Evolutionary conservation across 208 protist species (phyloP).

Genomic region (Leishmania tropica): DNA sequence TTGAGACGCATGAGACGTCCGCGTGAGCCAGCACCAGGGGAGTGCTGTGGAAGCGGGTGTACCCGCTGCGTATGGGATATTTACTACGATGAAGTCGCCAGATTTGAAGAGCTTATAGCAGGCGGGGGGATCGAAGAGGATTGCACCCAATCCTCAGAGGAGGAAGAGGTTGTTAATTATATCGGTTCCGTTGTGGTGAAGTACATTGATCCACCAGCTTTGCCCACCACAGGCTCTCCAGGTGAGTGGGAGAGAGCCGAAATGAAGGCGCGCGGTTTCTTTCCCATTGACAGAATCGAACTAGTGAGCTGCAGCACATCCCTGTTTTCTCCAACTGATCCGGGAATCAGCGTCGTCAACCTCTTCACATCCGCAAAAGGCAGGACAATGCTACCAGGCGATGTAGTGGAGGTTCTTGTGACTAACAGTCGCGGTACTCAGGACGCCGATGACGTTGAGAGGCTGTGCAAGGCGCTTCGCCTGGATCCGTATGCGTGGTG

Average conservation of each 20-base stretch:
- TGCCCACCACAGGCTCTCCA: background rate
- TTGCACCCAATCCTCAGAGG: slow-evolving; percentile 19
- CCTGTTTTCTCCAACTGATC: slow-evolving; percentile 4
- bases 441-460: slow-evolving; percentile 45
- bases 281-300: slow-evolving; percentile 20
- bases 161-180: slow-evolving; percentile 40
- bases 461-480: slow-evolving; percentile 58
- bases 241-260: slow-evolving; percentile 16
- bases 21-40: slow-evolving; percentile 64
- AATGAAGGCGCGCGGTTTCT: slow-evolving; percentile 15
- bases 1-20: slow-evolving; percentile 40
- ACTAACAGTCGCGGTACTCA: slow-evolving; percentile 45
- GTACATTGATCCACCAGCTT: slow-evolving; percentile 16
- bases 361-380: slow-evolving; percentile 11
- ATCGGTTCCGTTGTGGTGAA: slow-evolving; percentile 85
- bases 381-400: slow-evolving; percentile 44
- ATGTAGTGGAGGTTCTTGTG: slow-evolving; percentile 78
- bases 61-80: slow-evolving; percentile 90
- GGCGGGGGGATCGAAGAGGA: slow-evolving; percentile 26
- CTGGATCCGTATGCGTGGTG: slow-evolving; percentile 58
- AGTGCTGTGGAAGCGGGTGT: slow-evolving; percentile 90
- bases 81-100: slow-evolving; percentile 82
- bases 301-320: slow-evolving; percentile 19
- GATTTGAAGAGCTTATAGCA: slow-evolving; percentile 46
- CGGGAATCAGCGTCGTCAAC: slow-evolving; percentile 34